A percentile compares a stretch with the other conserved stretches of the same genome.
These are phyloP conservation scores for Kodamaea fungicola DNA, from an alignment of 1,139 yeast species.

Conservation along the genomic window DNA sequence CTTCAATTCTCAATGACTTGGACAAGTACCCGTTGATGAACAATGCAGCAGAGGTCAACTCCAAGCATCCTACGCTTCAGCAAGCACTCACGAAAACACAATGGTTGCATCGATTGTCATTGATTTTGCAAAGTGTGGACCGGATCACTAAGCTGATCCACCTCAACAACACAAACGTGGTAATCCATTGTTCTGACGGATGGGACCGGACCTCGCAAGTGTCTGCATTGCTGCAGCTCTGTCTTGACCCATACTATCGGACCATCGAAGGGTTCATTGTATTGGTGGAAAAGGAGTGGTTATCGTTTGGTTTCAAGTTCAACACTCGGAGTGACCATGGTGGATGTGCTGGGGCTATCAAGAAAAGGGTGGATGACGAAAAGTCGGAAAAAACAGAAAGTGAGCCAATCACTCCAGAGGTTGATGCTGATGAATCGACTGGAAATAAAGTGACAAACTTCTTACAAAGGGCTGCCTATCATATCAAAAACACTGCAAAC, in stretches of 20 bases:
- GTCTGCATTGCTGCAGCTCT: conserved; percentile 77
- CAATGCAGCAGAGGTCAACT: conserved; percentile 37
- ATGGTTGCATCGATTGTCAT: conserved; percentile 75
- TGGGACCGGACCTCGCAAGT: conserved; percentile 97
- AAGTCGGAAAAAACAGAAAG: conserved; percentile 5
- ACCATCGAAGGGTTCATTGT: conserved; percentile 84
- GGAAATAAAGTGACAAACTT: conserved; percentile 22
- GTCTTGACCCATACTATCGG: conserved; percentile 86
- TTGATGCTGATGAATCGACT: conserved; percentile 4
- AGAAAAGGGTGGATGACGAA: conserved; percentile 17
- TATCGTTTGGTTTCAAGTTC: conserved; percentile 89
- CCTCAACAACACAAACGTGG: conserved; percentile 74
- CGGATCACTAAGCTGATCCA: conserved; percentile 76
- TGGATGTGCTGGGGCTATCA: conserved; percentile 43
- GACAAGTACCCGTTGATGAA: conserved; percentile 48
- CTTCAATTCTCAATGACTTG: conserved; percentile 62
- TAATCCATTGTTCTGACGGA: conserved; percentile 95
- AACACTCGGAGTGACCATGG: conserved; percentile 79
- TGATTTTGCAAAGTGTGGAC: conserved; percentile 73
- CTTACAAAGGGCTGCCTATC: conserved; percentile 42
- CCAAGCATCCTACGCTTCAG: conserved; percentile 29
- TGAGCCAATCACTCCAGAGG: conserved; percentile 4
- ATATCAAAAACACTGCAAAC: conserved; percentile 37
- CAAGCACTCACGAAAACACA: conserved; percentile 58
- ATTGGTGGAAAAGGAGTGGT: conserved; percentile 91